A percentile compares a stretch with the other conserved stretches of the same genome.
Conservation (phyloP, 768 basidiomycete genomes). For the Suillus brevipes region DNA sequence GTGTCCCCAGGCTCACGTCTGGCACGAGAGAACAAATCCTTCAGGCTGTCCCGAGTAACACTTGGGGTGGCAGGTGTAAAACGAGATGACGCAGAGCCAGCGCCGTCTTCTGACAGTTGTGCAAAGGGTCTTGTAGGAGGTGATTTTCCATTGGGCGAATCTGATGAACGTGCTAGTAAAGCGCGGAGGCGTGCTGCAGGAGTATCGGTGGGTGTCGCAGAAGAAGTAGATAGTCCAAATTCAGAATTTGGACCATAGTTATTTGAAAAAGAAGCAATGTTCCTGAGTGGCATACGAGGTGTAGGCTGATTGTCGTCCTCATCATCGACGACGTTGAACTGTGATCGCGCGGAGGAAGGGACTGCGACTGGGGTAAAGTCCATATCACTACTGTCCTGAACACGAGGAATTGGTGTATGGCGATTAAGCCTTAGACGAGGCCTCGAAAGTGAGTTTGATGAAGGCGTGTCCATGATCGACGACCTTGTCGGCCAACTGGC, state of each 20-base stretch:
- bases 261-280: slow-evolving; percentile 20
- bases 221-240: slow-evolving; percentile 12
- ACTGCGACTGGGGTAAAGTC: slow-evolving; percentile 26
- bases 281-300: slow-evolving; percentile 25
- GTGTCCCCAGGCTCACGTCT: slow-evolving; percentile 65
- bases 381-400: slow-evolving; percentile 10
- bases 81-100: slow-evolving; percentile 13
- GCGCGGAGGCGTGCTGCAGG: slow-evolving; percentile 67
- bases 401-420: slow-evolving; percentile 19
- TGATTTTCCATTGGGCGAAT: slow-evolving; percentile 32
- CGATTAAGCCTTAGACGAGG: slow-evolving; percentile 24
- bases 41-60: slow-evolving; percentile 57
- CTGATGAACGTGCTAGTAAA: slow-evolving; percentile 52
- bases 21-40: slow-evolving; percentile 65
- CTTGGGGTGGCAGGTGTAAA: slow-evolving; percentile 40
- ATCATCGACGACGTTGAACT: slow-evolving; percentile 16
- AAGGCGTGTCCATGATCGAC: slow-evolving; percentile 21
- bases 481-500: slow-evolving; percentile 8
- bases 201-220: slow-evolving; percentile 36
- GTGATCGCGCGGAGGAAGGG: slow-evolving; percentile 17
- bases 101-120: slow-evolving; percentile 30
- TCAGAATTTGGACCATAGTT: slow-evolving; percentile 9
- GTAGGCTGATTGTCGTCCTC: slow-evolving; percentile 34
- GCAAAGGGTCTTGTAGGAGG: slow-evolving; percentile 26
- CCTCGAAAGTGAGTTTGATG: slow-evolving; percentile 15